Base-by-base conservation (phyloP, 768 basidiomycete species). In the Lanmaoa rubissima region DNA sequence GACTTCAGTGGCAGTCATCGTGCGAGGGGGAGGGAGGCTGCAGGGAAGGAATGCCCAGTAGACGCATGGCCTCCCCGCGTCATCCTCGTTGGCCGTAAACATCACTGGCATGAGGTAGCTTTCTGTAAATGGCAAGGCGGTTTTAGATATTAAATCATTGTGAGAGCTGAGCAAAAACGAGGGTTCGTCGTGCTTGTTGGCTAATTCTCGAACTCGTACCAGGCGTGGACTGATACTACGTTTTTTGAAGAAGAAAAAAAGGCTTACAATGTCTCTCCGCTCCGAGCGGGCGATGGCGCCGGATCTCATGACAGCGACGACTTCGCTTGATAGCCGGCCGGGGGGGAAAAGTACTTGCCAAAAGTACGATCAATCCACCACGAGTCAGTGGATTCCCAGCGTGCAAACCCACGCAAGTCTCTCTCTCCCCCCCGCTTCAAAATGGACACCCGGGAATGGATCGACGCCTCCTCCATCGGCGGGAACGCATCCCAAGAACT, bases 401-500 rank as follows among this genome's bases (percentile, higher is more conserved):
- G 28, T 28, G 28, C 7, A 31, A 4, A 31, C 32, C 21, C 17
- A n/a, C 9, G 4, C 4, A 28, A 24, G 21, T 39, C 39, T 39
- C n/a, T n/a, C 11, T 32, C 9, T 5, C 39, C n/a, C 19, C 13
- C 47, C 10, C 11, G 11, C 6, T 21, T 26, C 4, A 11, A 19
- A 11, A 64, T 63, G 68, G 59, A 57, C 45, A 48, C 45, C 36
- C 51, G 52, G 19, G 58, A 60, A 47, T 14, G 42, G 39, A 54
- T 67, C 38, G 61, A 71, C 47, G 42, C 56, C 45, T 59, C 65
- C 31, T 42, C 54, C 54, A 62, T 74, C 19, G 38, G 48, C 14
- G 74, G 73, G 38, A 74, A 72, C 44, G 72, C 62, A 3, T 43
- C 74, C 17, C 49, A 35, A 2, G 35, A 61, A 16, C 53, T 73